Evolutionary conservation across 2,329 filamentous ascomycete genomes (phyloP).

Genomic region (Fusarium oxysporum): DNA sequence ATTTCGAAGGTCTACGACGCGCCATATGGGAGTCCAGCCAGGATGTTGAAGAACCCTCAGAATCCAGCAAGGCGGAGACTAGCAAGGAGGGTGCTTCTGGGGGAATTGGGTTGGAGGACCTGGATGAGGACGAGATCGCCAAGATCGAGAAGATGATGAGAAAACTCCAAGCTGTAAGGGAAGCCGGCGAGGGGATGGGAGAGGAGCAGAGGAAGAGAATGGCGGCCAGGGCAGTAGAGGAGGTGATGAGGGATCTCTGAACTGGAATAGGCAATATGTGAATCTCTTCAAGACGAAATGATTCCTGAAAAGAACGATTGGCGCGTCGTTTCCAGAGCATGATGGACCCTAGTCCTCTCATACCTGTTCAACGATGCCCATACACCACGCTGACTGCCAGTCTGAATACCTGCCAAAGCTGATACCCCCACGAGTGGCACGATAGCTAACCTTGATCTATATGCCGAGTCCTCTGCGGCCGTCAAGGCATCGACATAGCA

Average conservation of each 20-base stretch:
- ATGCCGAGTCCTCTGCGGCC: background rate
- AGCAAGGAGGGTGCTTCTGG: conserved; percentile 21
- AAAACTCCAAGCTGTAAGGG: conserved; percentile 70
- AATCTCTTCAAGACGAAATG: background rate
- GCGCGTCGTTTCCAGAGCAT: background rate
- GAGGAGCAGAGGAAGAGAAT: conserved; percentile 70
- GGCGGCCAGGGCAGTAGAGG: conserved; percentile 70
- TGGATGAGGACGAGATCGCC: conserved; percentile 65
- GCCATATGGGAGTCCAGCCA: conserved; percentile 62
- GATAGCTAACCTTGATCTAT: conserved; percentile 7
- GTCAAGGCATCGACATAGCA: background rate
- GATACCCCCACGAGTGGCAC: background rate
- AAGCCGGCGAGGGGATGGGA: conserved; percentile 69
- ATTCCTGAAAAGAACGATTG: background rate
- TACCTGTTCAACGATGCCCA: background rate
- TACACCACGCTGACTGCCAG: background rate
- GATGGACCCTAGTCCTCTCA: background rate
- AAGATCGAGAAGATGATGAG: conserved; percentile 73
- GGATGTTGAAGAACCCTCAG: conserved; percentile 24
- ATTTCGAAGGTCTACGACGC: conserved; percentile 63
- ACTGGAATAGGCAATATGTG: background rate
- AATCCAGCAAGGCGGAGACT: conserved; percentile 17
- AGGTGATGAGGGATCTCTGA: conserved; percentile 72
- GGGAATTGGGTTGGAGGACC: conserved; percentile 51
- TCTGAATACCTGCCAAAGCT: background rate